Percentiles rank a stretch among this genome's conserved stretches.
Evolutionary conservation across 495 filamentous ascomycete species (phyloP).

Genomic region (Aspergillus kassunensis): DNA sequence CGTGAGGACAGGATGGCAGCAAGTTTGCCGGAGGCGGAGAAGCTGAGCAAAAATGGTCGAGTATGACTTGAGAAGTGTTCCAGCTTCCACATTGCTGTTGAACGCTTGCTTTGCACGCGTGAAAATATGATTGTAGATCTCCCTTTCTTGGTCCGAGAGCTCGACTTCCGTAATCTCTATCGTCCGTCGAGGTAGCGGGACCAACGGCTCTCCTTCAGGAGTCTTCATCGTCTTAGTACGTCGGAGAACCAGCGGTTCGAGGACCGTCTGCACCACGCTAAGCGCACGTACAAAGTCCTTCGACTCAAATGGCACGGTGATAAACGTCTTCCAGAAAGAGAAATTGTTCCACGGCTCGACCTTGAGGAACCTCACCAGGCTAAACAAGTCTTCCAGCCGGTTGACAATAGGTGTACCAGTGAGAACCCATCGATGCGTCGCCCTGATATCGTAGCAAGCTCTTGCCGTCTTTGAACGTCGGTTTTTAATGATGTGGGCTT

Average conservation of each 20-base stretch:
- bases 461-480: constrained; percentile 82
- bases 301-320: constrained; percentile 92
- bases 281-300: constrained; percentile 90
- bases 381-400: constrained; percentile 94
- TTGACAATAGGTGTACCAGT: constrained; percentile 98
- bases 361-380: constrained; percentile 80
- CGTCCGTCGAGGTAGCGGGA: constrained; percentile 75
- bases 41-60: constrained; percentile 97
- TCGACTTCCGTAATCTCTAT: constrained; percentile 83
- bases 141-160: constrained; percentile 75
- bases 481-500: constrained; percentile 94
- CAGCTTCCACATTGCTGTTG: constrained; percentile 79
- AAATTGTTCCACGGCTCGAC: constrained; percentile 99
- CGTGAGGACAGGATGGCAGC: constrained; percentile 87
- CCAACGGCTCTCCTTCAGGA: constrained; percentile 79
- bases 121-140: constrained; percentile 88
- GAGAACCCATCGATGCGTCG: constrained; percentile 85
- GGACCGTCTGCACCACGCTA: constrained; percentile 93
- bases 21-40: constrained; percentile 86
- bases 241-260: constrained; percentile 92
- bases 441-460: constrained; percentile 84
- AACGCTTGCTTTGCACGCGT: constrained; percentile 78
- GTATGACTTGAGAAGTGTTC: constrained; percentile 88
- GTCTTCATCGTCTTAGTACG: constrained; percentile 98
- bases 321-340: constrained; percentile 98